Percentiles rank a stretch among this genome's conserved stretches.
These are phyloP conservation scores for Fusarium verticillioides DNA, from an alignment of 2,329 filamentous ascomycete species.

Conservation along the genomic window DNA sequence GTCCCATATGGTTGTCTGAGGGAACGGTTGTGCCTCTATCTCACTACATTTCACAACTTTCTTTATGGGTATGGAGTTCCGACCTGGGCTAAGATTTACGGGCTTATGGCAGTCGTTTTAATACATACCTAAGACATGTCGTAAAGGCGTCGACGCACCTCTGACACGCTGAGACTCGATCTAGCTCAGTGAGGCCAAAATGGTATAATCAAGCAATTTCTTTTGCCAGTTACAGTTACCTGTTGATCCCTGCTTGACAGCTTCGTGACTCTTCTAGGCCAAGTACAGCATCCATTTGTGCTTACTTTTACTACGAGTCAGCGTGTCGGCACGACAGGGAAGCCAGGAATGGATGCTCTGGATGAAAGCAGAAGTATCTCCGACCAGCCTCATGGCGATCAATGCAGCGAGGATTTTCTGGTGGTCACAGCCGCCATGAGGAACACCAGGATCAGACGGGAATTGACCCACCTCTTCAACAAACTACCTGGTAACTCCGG, in stretches of 20 bases:
- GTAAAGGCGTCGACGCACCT: conserved; percentile 8
- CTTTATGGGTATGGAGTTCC: neutral
- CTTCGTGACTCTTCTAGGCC: conserved; percentile 9
- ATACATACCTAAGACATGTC: neutral
- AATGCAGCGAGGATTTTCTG: conserved; percentile 29
- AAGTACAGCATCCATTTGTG: neutral
- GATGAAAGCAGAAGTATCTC: conserved; percentile 39
- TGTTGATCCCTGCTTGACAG: conserved; percentile 18
- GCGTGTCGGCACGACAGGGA: conserved; percentile 31
- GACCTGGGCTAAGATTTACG: conserved; percentile 13
- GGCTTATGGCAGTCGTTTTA: neutral
- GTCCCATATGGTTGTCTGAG: conserved; percentile 1
- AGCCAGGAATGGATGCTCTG: conserved; percentile 34
- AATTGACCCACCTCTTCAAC: conserved; percentile 29
- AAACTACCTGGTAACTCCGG: neutral
- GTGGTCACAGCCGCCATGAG: conserved; percentile 30
- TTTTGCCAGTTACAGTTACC: conserved; percentile 18
- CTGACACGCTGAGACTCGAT: conserved; percentile 22
- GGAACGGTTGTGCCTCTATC: conserved; percentile 12
- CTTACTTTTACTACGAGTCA: conserved; percentile 34
- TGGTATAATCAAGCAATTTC: conserved; percentile 10
- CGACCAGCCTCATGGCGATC: conserved; percentile 37
- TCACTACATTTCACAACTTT: conserved; percentile 17
- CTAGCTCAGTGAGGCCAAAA: conserved; percentile 6
- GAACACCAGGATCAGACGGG: conserved; percentile 33